Conservation (phyloP, 1,284 basidiomycete species). For the Apiotrichum laibachii region DNA sequence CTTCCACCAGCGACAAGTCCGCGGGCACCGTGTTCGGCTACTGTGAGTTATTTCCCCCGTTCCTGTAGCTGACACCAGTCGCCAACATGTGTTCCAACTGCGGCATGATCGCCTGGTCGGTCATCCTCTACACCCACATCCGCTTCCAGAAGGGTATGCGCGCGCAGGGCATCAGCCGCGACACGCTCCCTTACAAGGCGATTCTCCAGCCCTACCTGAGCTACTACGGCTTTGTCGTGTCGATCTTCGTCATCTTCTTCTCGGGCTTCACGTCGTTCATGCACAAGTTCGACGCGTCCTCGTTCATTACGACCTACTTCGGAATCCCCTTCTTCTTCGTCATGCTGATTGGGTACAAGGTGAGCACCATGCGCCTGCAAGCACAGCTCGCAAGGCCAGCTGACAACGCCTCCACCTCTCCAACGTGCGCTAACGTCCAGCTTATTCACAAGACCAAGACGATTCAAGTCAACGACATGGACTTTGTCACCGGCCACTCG, state of each 20-base stretch:
- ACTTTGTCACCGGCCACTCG: conserved; percentile 22
- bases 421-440: no score
- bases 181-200: conserved; percentile 64
- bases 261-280: conserved; percentile 31
- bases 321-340: conserved; percentile 29
- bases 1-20: conserved; percentile 52
- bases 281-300: conserved; percentile 35
- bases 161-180: conserved; percentile 59
- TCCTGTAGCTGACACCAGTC: conserved; percentile 30
- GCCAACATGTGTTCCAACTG: conserved; percentile 60
- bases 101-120: conserved; percentile 70
- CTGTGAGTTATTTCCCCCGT: conserved; percentile 39
- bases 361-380: no score
- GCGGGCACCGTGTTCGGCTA: conserved; percentile 66
- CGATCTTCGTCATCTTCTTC: conserved; percentile 30
- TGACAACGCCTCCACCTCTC: no score
- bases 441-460: conserved; percentile 5
- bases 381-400: no score
- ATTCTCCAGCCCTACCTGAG: conserved; percentile 41
- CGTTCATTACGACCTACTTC: conserved; percentile 33
- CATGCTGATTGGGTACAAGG: conserved; percentile 22
- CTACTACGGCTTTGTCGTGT: conserved; percentile 26
- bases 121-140: conserved; percentile 73
- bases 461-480: conserved; percentile 14
- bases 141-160: conserved; percentile 74